phyloP scores from a whole-genome alignment of 768 basidiomycete species.

The Auriscalpium vulgare region DNA sequence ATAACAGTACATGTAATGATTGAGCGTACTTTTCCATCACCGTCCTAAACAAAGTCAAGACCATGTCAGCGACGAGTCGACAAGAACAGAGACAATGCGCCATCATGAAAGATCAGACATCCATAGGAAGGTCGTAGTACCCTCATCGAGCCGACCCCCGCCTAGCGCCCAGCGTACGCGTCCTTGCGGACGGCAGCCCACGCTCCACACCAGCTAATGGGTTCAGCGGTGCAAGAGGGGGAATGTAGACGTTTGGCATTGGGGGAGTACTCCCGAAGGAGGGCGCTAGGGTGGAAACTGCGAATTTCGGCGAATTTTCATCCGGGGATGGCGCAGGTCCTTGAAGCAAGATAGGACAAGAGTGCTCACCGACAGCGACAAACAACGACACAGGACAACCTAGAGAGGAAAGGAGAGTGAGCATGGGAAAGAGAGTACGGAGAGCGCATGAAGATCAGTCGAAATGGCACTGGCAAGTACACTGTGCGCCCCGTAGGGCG shows the following conservation, averaged over 20 bases:
- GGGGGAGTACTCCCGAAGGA: slow-evolving; percentile 64
- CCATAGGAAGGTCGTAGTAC: slow-evolving; percentile 2
- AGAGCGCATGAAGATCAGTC: slow-evolving; percentile 43
- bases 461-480: slow-evolving; percentile 88
- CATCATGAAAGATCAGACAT: neutral
- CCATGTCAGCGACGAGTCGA: no score
- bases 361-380: slow-evolving; percentile 1
- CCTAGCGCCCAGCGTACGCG: slow-evolving; percentile 66
- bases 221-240: slow-evolving; percentile 61
- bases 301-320: slow-evolving; percentile 57
- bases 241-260: slow-evolving; percentile 62
- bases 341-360: slow-evolving; percentile 8
- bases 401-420: neutral
- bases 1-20: no score
- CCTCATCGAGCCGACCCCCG: slow-evolving; percentile 62
- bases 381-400: neutral
- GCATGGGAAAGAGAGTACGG: neutral
- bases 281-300: slow-evolving; percentile 81
- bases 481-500: slow-evolving; percentile 52
- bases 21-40: no score
- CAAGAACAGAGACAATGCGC: neutral
- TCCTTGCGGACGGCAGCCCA: slow-evolving; percentile 47
- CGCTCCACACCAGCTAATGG: slow-evolving; percentile 46
- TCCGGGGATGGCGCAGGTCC: slow-evolving; percentile 4
- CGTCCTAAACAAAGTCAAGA: no score